Conservation (phyloP, 805 yeast genomes). For the Yarrowia sp. region DNA sequence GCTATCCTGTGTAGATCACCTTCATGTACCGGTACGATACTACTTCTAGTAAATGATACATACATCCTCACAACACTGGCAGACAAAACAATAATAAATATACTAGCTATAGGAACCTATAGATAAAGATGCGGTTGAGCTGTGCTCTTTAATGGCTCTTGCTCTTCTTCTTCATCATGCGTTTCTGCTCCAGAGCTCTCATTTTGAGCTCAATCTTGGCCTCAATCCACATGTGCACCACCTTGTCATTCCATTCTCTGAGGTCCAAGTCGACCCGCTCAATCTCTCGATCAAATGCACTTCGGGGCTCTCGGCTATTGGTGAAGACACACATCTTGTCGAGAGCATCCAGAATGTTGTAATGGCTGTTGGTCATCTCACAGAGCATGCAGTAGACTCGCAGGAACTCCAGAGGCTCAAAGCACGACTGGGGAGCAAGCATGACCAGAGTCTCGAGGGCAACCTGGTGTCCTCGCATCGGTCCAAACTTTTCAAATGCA, state of each 20-base stretch:
- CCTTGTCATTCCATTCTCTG: constrained; percentile 1
- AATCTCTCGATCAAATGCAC: neutral
- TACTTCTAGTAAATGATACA: too few species aligned
- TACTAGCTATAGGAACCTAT: neutral
- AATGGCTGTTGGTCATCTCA: constrained; percentile 7
- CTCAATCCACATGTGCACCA: constrained; percentile 15
- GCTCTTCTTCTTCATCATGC: neutral
- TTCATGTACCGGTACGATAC: too few species aligned
- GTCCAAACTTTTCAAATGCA: constrained; percentile 1
- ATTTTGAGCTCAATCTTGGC: constrained; percentile 11
- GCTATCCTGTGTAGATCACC: too few species aligned
- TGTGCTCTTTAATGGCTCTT: neutral
- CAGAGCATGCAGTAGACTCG: constrained; percentile 15
- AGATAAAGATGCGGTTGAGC: neutral
- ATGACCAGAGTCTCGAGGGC: neutral
- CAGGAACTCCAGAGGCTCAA: constrained; percentile 9
- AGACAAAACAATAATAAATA: too few species aligned
- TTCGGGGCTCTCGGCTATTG: constrained; percentile 1
- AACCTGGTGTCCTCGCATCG: constrained; percentile 11
- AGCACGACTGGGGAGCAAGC: neutral
- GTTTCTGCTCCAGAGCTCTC: neutral
- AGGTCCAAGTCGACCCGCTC: neutral
- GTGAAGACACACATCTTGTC: constrained; percentile 19
- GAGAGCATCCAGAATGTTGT: constrained; percentile 12
- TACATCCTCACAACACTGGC: too few species aligned